Percentiles rank a stretch among this genome's conserved stretches.
These are phyloP conservation scores for Polyrhizophydium stewartii DNA, from an alignment of 371 early-diverging fungal species.

Conservation along the genomic window DNA sequence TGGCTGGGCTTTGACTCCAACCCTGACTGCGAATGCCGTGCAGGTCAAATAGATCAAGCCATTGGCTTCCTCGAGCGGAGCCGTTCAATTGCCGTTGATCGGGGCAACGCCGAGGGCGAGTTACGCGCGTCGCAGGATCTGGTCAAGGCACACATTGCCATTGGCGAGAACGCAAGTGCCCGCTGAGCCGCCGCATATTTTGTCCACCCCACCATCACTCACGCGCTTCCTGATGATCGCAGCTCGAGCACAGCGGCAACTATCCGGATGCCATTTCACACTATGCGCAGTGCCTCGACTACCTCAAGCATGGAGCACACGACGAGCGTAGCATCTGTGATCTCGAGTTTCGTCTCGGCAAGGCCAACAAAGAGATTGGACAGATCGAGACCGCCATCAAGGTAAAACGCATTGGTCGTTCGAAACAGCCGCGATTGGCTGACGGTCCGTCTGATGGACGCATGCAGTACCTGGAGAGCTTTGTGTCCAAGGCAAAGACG, in stretches of 20 bases:
- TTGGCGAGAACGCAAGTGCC: conserved; percentile 22
- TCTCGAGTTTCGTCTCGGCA: conserved; percentile 30
- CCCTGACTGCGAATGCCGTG: not conserved
- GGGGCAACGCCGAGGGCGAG: conserved; percentile 18
- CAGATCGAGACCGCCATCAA: conserved; percentile 24
- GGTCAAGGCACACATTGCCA: conserved; percentile 23
- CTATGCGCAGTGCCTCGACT: conserved; percentile 21
- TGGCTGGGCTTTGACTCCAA: not conserved
- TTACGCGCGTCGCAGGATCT: conserved; percentile 17
- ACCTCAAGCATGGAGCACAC: conserved; percentile 19
- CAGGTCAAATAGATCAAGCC: conserved; percentile 22
- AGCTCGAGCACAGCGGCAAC: conserved; percentile 16
- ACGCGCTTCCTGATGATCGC: not conserved
- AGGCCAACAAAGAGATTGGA: conserved; percentile 20
- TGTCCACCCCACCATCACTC: not conserved
- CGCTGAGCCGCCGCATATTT: not conserved
- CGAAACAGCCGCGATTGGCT: not conserved
- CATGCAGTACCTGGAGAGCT: conserved; percentile 26
- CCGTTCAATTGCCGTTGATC: conserved; percentile 18
- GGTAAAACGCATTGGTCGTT: conserved; percentile 8
- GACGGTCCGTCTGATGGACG: not conserved
- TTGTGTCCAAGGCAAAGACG: conserved; percentile 21
- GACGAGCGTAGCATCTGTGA: conserved; percentile 24
- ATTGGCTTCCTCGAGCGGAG: conserved; percentile 25
- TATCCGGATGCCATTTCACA: conserved; percentile 28